Evolutionary conservation across 768 basidiomycete species (phyloP).

Genomic region (Crassisporium funariophilum): DNA sequence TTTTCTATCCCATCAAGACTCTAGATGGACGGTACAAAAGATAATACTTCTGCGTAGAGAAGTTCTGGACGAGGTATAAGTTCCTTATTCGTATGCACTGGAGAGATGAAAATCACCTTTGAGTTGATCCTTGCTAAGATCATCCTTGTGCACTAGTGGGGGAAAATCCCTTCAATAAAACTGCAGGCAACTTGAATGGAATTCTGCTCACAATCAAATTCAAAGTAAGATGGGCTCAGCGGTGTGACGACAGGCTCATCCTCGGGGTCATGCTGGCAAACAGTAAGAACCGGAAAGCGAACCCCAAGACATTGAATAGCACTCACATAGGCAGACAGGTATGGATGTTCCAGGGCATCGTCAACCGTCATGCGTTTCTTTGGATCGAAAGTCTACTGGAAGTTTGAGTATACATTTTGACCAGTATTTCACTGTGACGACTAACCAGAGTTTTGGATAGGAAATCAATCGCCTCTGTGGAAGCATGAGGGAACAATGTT

Average conservation of each 20-base stretch:
- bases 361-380: conserved; percentile 84
- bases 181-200: conserved; percentile 2
- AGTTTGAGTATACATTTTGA: conserved; percentile 1
- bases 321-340: conserved; percentile 74
- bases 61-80: conserved; percentile 46
- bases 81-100: too few relatives aligned
- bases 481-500: conserved; percentile 77
- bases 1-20: conserved; percentile 9
- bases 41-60: conserved; percentile 81
- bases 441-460: conserved; percentile 68
- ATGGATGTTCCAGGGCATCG: conserved; percentile 81
- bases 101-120: conserved; percentile 54
- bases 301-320: neutral
- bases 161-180: conserved; percentile 5
- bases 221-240: conserved; percentile 84
- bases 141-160: conserved; percentile 63
- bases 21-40: conserved; percentile 69
- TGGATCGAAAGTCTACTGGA: conserved; percentile 76
- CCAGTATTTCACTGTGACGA: conserved; percentile 18
- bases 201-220: conserved; percentile 74
- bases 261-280: conserved; percentile 74
- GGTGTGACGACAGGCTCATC: conserved; percentile 86
- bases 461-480: conserved; percentile 71
- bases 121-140: conserved; percentile 75
- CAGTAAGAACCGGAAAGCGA: conserved; percentile 9